Base-by-base conservation (phyloP, 495 filamentous ascomycete species). In the Delitschia confertaspora region DNA sequence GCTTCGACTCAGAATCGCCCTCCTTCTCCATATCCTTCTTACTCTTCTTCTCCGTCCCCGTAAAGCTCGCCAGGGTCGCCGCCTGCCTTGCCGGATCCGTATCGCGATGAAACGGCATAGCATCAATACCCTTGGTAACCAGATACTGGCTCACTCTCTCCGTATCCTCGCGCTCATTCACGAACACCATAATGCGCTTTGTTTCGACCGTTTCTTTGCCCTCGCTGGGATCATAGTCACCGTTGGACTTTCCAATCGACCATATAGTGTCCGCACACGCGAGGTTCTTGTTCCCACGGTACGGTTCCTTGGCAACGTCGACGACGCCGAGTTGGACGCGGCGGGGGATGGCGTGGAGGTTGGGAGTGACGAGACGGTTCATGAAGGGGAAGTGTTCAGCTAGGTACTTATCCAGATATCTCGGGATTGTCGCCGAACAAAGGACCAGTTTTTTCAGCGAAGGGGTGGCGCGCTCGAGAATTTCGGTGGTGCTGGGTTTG, bases 381-480 rank as follows among this genome's bases (percentile, higher is more conserved):
- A 95, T 83, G 51, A 83, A 70, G 6, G 91, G 89, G 64, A 87
- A 95, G 38, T 78, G 75, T 40, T 78, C 76, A 34, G 72, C 73
- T n/a, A 96, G 73, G 57, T 81, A 83, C 38, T 69, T 76, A 62
- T 98, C 89, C 3, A 98, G 73, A 55, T 83, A 82, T 41, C 78
- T 76, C 1, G 91, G 91, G 49, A 98, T 96, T 9, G 91, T 98
- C 46, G 91, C 91, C 3, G 91, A 96, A 69, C 91, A 96, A 43
- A 96, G 76, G 17, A 98, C 75, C n/a, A 96, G 71, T 57, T 95
- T 86, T 46, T 82, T 75, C 6, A 96, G 70, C 0, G 84, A 86
- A 1, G 86, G 81, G 2, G 76, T 69, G 3, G 74, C 71, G 49
- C 82, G 79, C 57, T 88, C 81, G 47, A 96, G 73, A 45, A 96